Percentiles rank a stretch among this genome's conserved stretches.
Conservation (phyloP, 345 rosid genomes). For the Brassica nigra region DNA sequence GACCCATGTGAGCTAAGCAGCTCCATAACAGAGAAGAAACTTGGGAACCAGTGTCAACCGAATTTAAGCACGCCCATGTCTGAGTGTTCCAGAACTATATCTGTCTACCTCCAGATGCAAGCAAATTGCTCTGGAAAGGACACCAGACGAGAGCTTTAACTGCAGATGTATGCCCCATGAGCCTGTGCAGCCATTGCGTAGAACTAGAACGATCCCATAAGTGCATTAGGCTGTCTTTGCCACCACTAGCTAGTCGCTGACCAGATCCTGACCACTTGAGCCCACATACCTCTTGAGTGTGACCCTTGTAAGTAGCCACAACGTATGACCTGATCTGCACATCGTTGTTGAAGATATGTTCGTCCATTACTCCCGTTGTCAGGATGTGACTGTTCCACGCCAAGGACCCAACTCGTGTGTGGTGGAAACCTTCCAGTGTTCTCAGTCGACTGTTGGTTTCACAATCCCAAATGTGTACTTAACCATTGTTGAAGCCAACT, state of each 20-base stretch:
- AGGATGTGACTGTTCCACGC: not conserved
- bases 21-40: too few relatives aligned
- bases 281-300: conserved; percentile 3
- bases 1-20: too few relatives aligned
- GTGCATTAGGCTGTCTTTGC: not conserved
- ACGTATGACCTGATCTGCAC: not conserved
- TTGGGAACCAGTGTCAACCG: not conserved
- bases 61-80: not conserved
- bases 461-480: not conserved
- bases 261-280: conserved; percentile 1
- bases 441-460: not conserved
- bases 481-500: not conserved
- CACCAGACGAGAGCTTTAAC: not conserved
- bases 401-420: not conserved
- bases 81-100: not conserved
- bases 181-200: not conserved
- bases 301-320: not conserved
- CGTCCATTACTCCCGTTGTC: not conserved
- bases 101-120: not conserved
- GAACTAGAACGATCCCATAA: not conserved
- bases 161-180: not conserved
- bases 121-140: not conserved
- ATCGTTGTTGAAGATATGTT: not conserved
- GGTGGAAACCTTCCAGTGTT: not conserved
- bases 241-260: not conserved